phyloP scores from a whole-genome alignment of 2,329 filamentous ascomycete species.

The Xylaria polymorpha region DNA sequence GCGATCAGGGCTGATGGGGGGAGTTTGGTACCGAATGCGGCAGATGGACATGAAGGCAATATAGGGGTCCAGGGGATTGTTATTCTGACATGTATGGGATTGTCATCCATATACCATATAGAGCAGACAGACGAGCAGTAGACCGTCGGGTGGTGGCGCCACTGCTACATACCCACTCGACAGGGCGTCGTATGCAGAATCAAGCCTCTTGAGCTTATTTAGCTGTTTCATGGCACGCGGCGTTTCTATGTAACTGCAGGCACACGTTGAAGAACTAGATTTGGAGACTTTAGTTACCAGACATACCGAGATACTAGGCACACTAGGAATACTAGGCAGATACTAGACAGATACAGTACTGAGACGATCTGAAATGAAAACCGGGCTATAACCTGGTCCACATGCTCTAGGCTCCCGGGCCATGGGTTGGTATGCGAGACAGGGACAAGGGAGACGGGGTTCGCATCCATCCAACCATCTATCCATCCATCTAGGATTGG shows the following conservation, averaged over 20 bases:
- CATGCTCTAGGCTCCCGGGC: slow-evolving; percentile 20
- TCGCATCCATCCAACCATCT: slow-evolving; percentile 12
- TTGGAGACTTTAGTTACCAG: slow-evolving; percentile 16
- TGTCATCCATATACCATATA: slow-evolving; percentile 1
- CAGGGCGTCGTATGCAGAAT: slow-evolving; percentile 28
- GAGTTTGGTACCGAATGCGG: slow-evolving; percentile 35
- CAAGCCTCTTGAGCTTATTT: slow-evolving; percentile 36
- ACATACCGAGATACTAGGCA: neutral
- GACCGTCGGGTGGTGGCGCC: slow-evolving; percentile 27
- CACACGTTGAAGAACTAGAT: slow-evolving; percentile 18
- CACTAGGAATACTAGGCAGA: neutral
- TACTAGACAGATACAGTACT: neutral
- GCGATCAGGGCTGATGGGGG: slow-evolving; percentile 35
- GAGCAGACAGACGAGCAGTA: slow-evolving; percentile 19
- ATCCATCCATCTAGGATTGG: neutral
- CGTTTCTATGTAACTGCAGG: slow-evolving; percentile 19
- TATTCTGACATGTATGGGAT: slow-evolving; percentile 10
- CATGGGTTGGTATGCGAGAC: slow-evolving; percentile 25
- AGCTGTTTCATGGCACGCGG: slow-evolving; percentile 22
- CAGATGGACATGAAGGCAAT: slow-evolving; percentile 29
- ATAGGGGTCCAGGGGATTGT: slow-evolving; percentile 26
- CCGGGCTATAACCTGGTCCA: slow-evolving; percentile 7
- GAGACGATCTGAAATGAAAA: slow-evolving; percentile 13
- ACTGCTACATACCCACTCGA: slow-evolving; percentile 25
- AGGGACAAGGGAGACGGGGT: slow-evolving; percentile 15